Base-by-base conservation (phyloP, 2,329 filamentous ascomycete genomes). In the Aspergillus neotritici region DNA sequence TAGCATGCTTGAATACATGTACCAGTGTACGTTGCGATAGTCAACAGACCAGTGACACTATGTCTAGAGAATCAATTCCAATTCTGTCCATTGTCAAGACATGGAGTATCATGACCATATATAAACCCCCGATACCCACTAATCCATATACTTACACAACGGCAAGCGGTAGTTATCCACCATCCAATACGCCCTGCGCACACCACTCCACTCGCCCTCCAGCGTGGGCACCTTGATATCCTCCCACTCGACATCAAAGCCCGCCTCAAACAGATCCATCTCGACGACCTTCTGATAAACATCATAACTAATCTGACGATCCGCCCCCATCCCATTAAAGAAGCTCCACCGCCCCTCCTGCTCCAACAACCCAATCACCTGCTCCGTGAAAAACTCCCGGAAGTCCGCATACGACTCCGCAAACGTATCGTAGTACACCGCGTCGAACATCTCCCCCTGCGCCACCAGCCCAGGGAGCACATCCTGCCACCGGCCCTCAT, bases 381-480 rank as follows among this genome's bases (percentile, higher is more conserved):
- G 82, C 64, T 97, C 93, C 2, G 79, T 84, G 63, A 97, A 95
- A 71, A 97, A 96, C 47, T 82, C 75, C 36, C 84, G 84, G 21
- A 97, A 79, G 63, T 91, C 86, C 2, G 75, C 74, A 67, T 97
- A 98, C 51, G 93, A 87, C 69, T 98, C 93, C 5, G 89, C 93
- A 65, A 97, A 97, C 0, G 93, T 98, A 62, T 98, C 93, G 60
- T 96, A 97, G 72, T 97, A 98, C 54, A 98, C 87, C 21, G 84
- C 87, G 61, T 94, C 87, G 59, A 91, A 90, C 10, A 81, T 70
- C 56, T 84, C 77, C 8, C 84, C 85, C 32, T 80, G 69, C 46
- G 80, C 78, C 1, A 91, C 69, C 6, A 94, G 71, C 39, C 72
- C 70, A 0, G 83, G 84, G 12, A 90, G 72, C 0, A 93, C 69